Base-by-base conservation (phyloP, 805 yeast genomes). In the Candida endomychidarum region DNA sequence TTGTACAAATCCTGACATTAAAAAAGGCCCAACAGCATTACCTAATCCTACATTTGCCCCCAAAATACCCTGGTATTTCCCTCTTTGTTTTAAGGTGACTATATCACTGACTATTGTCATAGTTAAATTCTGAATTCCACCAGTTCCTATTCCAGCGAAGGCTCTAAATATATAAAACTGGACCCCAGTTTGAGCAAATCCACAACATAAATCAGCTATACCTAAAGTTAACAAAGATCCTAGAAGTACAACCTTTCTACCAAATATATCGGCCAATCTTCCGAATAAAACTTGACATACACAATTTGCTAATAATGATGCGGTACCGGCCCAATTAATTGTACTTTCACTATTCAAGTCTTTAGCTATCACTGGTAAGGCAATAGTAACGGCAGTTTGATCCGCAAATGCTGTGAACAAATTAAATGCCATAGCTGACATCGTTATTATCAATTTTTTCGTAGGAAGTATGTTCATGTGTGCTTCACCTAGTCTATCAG, bases 221-320 rank as follows among this genome's bases (percentile, higher is more conserved):
- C 66, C 69, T 43, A 78, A 70, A 46, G 75, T 57, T 12, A 53
- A 54, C 32, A 77, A 72, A 0, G 75, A 74, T 28, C 60, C 45
- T 5, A 77, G 43, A 8, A 78, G 54, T 7, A 75, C 65, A 8
- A 61, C 57, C 40, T 71, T 70, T 36, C 85, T 60, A 5, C 85
- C 84, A 46, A 74, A 65, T 16, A 85, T 75, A 48, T 86, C 91
- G 30, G 84, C 75, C 22, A 83, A 63, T 42, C 82, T 76, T 4
- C 91, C 93, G 41, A 79, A 81, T 18, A 85, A 56, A 0, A 88
- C 90, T 59, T 83, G 90, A 57, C 83, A 81, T 1, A 86, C 85
- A 3, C 86, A 76, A 45, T 78, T 79, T 1, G 90, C 81, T 20
- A 86, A 61, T 22, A 86, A 63, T 40, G 82, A 80, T 1, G 86